Base-by-base conservation (phyloP, 1,139 yeast genomes). In the Yamadazyma kanchanaburiensis region DNA sequence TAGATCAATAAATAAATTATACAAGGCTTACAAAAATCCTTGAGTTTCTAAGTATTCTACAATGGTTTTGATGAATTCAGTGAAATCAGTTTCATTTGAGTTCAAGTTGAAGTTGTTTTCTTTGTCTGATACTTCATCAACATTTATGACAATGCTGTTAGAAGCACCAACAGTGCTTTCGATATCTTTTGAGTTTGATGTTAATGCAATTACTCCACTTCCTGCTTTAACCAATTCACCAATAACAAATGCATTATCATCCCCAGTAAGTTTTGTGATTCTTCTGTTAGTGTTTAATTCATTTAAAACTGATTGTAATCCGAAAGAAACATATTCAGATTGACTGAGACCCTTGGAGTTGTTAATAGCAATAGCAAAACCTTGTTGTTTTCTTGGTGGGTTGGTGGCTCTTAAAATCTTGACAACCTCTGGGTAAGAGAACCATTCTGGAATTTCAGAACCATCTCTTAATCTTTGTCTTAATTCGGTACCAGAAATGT, bases 391-490 rank as follows among this genome's bases (percentile, higher is more conserved):
- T 62, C 96, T 80, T 40, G 97, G 96, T 37, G 97, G 97, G 59
- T 89, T 89, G 26, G 94, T 79, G 47, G 87, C 94, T 56, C 97
- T 81, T 50, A 89, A 74, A 39, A 89, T 89, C 55, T 76, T 74
- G 38, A 89, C 97, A 28, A 89, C 96, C 60, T 89, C 96, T 5
- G 96, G 96, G 62, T 89, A 89, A 3, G 96, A 86, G 64, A 89
- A 89, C 97, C 97, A 89, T 51, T 77, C 94, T 38, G 97, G 97
- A 45, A 89, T 89, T 38, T 80, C 82, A 27, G 82, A 73, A 35
- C 97, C 97, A 37, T 82, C 83, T 64, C 80, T 82, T 54, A 89
- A 75, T 47, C 91, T 77, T 61, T 81, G 81, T 66, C 97, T 80
- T 51, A 89, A 76, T 63, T 89, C 96, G 17, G 97, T 89, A 50